Percentiles rank a stretch among this genome's conserved stretches.
Evolutionary conservation across 1,284 basidiomycete genomes (phyloP).

Genomic region (Tilletia caries): DNA sequence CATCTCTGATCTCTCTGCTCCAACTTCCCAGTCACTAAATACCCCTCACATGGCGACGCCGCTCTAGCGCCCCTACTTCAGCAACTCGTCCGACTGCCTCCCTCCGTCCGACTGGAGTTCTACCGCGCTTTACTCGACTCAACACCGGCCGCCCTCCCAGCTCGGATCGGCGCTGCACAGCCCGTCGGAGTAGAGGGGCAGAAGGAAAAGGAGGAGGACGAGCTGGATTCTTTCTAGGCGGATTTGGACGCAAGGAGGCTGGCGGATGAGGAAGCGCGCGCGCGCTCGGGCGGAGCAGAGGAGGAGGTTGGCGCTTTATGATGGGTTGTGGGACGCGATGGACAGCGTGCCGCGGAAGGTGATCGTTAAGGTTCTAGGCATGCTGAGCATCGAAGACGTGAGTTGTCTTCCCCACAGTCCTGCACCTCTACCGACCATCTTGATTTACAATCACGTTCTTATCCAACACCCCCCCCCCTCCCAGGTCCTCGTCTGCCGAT

Average conservation of each 20-base stretch:
- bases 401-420: conserved; percentile 23
- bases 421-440: no score
- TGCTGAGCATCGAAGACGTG: conserved; percentile 67
- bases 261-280: conserved; percentile 35
- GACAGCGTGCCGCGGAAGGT: conserved; percentile 69
- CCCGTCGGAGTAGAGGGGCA: background rate
- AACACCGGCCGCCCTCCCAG: background rate
- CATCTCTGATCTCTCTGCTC: no score
- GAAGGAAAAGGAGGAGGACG: conserved; percentile 26
- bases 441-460: no score
- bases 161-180: no score
- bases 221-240: conserved; percentile 27
- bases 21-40: no score
- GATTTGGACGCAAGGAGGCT: conserved; percentile 35
- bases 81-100: conserved; percentile 1
- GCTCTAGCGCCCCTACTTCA: background rate
- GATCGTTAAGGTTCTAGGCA: conserved; percentile 65
- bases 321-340: conserved; percentile 75
- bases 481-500: conserved; percentile 27
- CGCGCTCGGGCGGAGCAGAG: conserved; percentile 65
- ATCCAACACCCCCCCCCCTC: no score
- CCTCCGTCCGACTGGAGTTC: background rate
- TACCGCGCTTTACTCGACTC: conserved; percentile 1
- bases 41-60: background rate
- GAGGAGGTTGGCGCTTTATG: conserved; percentile 58